These are phyloP conservation scores for Kazachstania martiniae DNA, from an alignment of 805 yeast species.

Conservation along the genomic window DNA sequence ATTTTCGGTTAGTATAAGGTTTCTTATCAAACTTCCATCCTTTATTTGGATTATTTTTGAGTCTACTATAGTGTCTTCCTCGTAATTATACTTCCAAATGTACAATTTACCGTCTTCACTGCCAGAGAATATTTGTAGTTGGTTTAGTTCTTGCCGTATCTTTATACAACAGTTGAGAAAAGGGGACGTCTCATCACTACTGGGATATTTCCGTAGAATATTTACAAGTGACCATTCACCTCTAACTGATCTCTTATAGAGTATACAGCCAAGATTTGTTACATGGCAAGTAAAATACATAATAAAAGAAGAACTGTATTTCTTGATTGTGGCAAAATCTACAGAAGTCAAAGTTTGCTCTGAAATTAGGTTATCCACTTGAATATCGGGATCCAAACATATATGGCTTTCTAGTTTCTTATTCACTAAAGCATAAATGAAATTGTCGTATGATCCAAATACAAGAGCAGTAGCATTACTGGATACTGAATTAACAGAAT, in stretches of 20 bases:
- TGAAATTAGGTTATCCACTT: background rate
- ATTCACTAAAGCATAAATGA: constrained; percentile 5
- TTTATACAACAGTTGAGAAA: constrained; percentile 10
- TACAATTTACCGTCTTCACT: constrained; percentile 14
- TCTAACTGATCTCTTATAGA: constrained; percentile 11
- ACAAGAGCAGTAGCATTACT: constrained; percentile 1
- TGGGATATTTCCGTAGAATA: background rate
- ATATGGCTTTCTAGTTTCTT: constrained; percentile 5
- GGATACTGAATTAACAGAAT: constrained; percentile 4
- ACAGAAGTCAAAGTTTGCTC: constrained; percentile 4
- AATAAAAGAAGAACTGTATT: constrained; percentile 6
- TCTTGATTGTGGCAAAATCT: constrained; percentile 9
- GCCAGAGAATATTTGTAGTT: constrained; percentile 10
- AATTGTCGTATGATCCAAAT: constrained; percentile 9
- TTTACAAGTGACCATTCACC: constrained; percentile 9
- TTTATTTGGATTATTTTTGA: constrained; percentile 2
- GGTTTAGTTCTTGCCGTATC: constrained; percentile 1
- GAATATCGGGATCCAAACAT: background rate
- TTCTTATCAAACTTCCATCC: constrained; percentile 1
- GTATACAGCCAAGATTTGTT: constrained; percentile 13
- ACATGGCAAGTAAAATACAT: constrained; percentile 8
- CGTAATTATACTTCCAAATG: constrained; percentile 11
- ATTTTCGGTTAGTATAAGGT: constrained; percentile 3
- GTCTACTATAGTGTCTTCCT: constrained; percentile 4
- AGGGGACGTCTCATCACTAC: constrained; percentile 5